A percentile compares a stretch with the other conserved stretches of the same genome.
These are phyloP conservation scores for Naegleria lovaniensis DNA, from an alignment of 208 protist genomes.

Conservation along the genomic window DNA sequence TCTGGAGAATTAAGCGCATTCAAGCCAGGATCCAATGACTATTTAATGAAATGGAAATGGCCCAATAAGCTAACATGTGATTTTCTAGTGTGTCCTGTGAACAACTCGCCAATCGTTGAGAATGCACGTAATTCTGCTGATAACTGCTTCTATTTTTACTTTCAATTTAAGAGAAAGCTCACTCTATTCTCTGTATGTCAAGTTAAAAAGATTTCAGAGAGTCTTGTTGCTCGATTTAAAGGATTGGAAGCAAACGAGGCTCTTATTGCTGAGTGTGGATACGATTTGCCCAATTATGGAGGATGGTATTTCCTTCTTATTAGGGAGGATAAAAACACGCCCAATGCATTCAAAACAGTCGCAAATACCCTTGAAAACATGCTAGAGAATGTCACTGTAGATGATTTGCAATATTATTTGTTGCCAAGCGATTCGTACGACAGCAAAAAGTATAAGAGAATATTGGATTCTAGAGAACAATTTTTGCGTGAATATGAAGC, in stretches of 20 bases:
- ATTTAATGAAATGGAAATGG: slow-evolving; percentile 37
- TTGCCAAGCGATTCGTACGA: background rate
- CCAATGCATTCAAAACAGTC: slow-evolving; percentile 13
- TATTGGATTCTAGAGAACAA: background rate
- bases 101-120: background rate
- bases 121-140: no score
- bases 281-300: background rate
- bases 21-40: background rate
- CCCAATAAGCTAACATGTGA: slow-evolving; percentile 29
- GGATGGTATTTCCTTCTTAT: background rate
- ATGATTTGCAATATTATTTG: slow-evolving; percentile 10
- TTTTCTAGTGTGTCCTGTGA: background rate
- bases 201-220: background rate
- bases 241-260: background rate
- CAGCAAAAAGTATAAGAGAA: background rate
- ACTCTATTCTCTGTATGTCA: background rate
- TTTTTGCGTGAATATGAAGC: background rate
- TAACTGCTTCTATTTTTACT: background rate
- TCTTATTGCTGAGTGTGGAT: background rate
- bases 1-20: background rate
- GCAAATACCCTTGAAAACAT: slow-evolving; percentile 20
- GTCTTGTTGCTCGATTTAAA: background rate
- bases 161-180: background rate
- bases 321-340: background rate
- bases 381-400: slow-evolving; percentile 13